phyloP scores from a whole-genome alignment of 768 basidiomycete species.

The Auriscalpium microsporum region DNA sequence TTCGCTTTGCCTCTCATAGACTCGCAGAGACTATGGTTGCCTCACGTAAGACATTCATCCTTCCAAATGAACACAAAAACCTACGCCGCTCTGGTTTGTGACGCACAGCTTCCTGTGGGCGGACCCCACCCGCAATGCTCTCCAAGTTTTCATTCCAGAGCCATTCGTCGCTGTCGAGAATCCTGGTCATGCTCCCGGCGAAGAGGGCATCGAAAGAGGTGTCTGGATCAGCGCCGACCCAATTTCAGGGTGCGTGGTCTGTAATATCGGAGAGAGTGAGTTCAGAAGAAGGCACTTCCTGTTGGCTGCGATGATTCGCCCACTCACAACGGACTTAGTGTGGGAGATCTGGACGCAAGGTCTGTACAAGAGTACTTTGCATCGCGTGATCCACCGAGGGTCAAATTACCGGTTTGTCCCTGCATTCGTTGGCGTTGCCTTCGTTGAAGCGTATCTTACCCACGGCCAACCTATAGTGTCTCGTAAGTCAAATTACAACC shows the following conservation, averaged over 20 bases:
- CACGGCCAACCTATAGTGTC: constrained; percentile 35
- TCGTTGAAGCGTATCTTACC: no score
- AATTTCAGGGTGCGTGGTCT: constrained; percentile 73
- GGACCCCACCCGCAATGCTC: constrained; percentile 69
- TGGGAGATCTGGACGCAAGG: constrained; percentile 92
- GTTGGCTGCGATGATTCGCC: not conserved
- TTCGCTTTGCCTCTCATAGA: not conserved
- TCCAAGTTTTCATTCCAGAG: constrained; percentile 68
- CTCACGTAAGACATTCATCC: constrained; percentile 48
- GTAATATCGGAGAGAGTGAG: constrained; percentile 89
- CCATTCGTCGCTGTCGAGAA: constrained; percentile 24
- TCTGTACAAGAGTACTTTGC: constrained; percentile 81
- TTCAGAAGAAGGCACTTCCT: constrained; percentile 5
- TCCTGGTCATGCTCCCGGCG: constrained; percentile 29
- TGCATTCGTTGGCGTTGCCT: not conserved
- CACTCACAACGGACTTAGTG: constrained; percentile 37
- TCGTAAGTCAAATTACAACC: constrained; percentile 42
- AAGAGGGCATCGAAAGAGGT: constrained; percentile 48
- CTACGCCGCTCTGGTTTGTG: constrained; percentile 6
- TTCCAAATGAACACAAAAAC: not conserved
- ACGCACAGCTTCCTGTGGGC: constrained; percentile 70
- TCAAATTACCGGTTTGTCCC: constrained; percentile 49
- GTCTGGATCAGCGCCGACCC: constrained; percentile 84
- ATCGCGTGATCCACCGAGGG: constrained; percentile 74
- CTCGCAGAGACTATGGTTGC: constrained; percentile 78